Evolutionary conservation across 345 rosid genomes (phyloP).

Genomic region (Carallia brachiata): DNA sequence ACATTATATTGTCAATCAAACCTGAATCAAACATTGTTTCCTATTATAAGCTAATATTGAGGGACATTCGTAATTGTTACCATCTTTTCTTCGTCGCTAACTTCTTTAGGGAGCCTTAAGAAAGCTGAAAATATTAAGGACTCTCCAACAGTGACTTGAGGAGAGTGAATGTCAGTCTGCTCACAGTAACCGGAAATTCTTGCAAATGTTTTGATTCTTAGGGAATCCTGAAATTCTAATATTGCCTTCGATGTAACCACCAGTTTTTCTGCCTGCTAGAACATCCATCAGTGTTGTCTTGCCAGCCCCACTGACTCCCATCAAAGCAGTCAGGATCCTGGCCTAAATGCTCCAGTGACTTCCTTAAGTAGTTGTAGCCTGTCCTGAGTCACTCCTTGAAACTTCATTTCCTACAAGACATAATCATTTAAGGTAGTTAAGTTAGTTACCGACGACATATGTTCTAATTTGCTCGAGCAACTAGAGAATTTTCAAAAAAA

Average conservation of each 20-base stretch:
- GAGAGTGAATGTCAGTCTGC: conserved; percentile 84
- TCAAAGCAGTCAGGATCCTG: conserved; percentile 89
- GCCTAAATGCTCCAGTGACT: conserved; percentile 84
- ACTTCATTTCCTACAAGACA: conserved; percentile 68
- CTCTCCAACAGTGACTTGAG: conserved; percentile 81
- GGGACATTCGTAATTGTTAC: conserved; percentile 30
- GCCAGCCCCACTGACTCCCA: conserved; percentile 99
- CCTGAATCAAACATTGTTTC: not conserved
- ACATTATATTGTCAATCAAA: too few species aligned
- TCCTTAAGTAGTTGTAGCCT: conserved; percentile 66
- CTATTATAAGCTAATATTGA: not conserved
- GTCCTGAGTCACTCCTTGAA: conserved; percentile 67
- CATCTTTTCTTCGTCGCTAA: conserved; percentile 67
- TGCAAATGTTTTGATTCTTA: conserved; percentile 72
- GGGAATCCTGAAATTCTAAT: conserved; percentile 71
- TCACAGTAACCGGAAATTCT: conserved; percentile 94
- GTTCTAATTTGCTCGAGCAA: too few species aligned
- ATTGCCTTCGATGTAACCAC: conserved; percentile 88
- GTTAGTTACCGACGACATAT: too few species aligned
- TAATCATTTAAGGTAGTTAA: too few species aligned
- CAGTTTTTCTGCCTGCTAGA: conserved; percentile 84
- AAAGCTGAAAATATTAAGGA: conserved; percentile 84
- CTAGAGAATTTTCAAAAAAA: too few species aligned
- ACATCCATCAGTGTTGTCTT: conserved; percentile 99
- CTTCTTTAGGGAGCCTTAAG: conserved; percentile 77